A percentile compares a stretch with the other conserved stretches of the same genome.
Evolutionary conservation across 768 basidiomycete species (phyloP).

Genomic region (Arthromyces matolae): DNA sequence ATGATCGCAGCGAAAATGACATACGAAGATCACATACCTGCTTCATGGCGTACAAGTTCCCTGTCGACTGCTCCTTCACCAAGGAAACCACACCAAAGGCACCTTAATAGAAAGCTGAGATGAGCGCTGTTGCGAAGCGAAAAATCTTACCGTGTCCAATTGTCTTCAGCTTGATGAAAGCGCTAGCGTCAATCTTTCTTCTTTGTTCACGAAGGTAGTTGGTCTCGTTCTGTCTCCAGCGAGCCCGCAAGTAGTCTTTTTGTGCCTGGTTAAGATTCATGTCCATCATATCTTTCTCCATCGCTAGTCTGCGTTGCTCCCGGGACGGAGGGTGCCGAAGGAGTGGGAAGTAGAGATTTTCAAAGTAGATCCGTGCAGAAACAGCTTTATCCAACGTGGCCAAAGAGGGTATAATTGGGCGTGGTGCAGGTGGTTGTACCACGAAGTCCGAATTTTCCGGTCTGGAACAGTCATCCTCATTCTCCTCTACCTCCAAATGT

Average conservation of each 20-base stretch:
- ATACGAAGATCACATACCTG: constrained; percentile 50
- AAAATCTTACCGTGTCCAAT: constrained; percentile 79
- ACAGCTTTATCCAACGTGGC: constrained; percentile 92
- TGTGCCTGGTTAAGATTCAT: constrained; percentile 69
- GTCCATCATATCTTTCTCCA: constrained; percentile 82
- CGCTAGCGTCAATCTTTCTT: constrained; percentile 76
- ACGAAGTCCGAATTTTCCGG: constrained; percentile 29
- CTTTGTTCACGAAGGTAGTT: constrained; percentile 84
- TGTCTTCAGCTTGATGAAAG: constrained; percentile 87
- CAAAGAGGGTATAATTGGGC: constrained; percentile 78
- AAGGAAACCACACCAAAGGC: constrained; percentile 90
- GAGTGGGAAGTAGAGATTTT: constrained; percentile 83
- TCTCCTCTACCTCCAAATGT: constrained; percentile 65
- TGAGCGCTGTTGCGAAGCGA: constrained; percentile 14
- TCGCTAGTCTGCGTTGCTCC: constrained; percentile 78
- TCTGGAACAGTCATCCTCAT: constrained; percentile 44
- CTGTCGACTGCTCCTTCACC: constrained; percentile 76
- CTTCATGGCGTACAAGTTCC: constrained; percentile 92
- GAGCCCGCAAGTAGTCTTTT: constrained; percentile 66
- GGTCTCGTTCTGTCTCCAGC: constrained; percentile 86
- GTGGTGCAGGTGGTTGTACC: constrained; percentile 38
- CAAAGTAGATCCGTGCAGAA: constrained; percentile 90
- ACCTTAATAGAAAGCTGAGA: constrained; percentile 7
- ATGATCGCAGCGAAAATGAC: constrained; percentile 13
- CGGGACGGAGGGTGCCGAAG: constrained; percentile 83